Percentiles rank a stretch among this genome's conserved stretches.
phyloP scores from a whole-genome alignment of 1,284 basidiomycete genomes.

The Papiliotrema flavescens region DNA sequence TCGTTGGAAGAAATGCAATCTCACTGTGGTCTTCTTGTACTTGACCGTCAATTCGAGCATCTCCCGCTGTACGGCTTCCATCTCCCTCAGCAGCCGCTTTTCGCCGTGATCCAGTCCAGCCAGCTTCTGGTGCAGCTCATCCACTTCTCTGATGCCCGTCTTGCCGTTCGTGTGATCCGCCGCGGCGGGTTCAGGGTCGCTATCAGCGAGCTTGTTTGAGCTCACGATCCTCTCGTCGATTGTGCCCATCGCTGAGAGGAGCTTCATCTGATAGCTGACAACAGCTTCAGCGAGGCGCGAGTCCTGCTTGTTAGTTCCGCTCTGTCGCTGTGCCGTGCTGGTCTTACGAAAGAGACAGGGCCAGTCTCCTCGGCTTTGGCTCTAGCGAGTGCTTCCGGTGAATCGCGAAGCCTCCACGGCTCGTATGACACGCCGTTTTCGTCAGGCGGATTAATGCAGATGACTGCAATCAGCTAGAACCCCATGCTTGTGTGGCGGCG shows the following conservation, averaged over 20 bases:
- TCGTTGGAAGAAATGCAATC: background rate
- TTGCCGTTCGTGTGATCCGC: background rate
- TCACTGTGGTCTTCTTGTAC: background rate
- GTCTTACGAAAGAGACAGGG: conserved; percentile 21
- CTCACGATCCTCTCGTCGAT: conserved; percentile 26
- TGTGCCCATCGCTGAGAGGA: conserved; percentile 36
- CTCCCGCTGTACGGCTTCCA: conserved; percentile 1
- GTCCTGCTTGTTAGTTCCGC: conserved; percentile 34
- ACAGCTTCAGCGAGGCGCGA: conserved; percentile 43
- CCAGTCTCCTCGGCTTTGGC: conserved; percentile 5
- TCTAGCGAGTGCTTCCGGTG: conserved; percentile 36
- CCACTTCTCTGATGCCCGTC: conserved; percentile 20
- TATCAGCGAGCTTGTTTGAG: conserved; percentile 2
- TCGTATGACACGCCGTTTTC: conserved; percentile 36
- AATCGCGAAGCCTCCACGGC: conserved; percentile 46
- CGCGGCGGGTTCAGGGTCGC: background rate
- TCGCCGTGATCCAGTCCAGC: background rate
- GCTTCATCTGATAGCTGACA: conserved; percentile 45
- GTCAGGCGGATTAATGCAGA: conserved; percentile 45
- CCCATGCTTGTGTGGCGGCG: background rate
- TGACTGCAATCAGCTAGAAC: conserved; percentile 30
- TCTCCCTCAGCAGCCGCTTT: conserved; percentile 1
- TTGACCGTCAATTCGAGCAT: conserved; percentile 1
- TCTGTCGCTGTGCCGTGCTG: background rate
- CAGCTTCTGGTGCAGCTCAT: conserved; percentile 15